Evolutionary conservation across 179 eudicot species (phyloP).

Genomic region (Patellifolia procumbens): DNA sequence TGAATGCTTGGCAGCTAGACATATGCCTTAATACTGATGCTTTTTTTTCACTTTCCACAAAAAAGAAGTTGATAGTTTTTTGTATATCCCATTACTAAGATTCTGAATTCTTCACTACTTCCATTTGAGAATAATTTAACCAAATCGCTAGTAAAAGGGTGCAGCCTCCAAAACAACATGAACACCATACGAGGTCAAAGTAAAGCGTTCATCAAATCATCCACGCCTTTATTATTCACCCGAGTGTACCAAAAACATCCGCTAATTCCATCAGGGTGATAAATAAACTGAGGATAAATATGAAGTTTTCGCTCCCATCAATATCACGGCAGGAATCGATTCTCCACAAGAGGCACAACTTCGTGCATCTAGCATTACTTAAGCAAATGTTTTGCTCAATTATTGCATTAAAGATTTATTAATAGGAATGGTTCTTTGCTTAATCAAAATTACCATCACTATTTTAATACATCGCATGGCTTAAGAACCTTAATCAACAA

Average conservation of each 20-base stretch:
- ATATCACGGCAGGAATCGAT: background rate
- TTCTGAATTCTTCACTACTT: background rate
- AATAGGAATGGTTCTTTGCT: background rate
- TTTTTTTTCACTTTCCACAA: constrained; percentile 7
- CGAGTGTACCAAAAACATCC: background rate
- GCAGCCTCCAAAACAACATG: background rate
- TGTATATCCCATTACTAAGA: constrained; percentile 21
- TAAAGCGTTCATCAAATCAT: background rate
- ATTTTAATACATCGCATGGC: background rate
- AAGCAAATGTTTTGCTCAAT: constrained; percentile 1
- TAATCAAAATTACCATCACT: background rate
- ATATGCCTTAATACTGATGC: background rate
- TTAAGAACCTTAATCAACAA: background rate
- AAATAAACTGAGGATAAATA: background rate
- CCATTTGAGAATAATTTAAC: background rate
- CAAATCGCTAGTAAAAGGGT: background rate
- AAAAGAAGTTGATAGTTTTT: background rate
- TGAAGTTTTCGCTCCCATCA: background rate
- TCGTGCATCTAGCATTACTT: background rate
- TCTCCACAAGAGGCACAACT: background rate
- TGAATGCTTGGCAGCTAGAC: constrained; percentile 18
- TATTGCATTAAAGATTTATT: background rate
- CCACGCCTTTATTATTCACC: too few species aligned
- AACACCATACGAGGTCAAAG: background rate
- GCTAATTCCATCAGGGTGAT: background rate